Percentiles rank a stretch among this genome's conserved stretches.
Evolutionary conservation across 129 eudicot genomes (phyloP).

Genomic region (Helianthus tuberosus): DNA sequence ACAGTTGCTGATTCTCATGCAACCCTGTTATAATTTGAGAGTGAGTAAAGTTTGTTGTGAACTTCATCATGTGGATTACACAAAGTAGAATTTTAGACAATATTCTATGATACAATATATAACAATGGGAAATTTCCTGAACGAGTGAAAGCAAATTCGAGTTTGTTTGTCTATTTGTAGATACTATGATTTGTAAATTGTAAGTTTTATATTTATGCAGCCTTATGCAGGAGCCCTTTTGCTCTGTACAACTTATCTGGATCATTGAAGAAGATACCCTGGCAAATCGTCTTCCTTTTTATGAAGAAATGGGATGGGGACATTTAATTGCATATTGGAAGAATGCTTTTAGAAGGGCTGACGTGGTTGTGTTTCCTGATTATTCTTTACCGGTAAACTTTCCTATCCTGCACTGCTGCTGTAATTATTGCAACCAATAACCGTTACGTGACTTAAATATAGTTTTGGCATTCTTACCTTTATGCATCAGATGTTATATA

Average conservation of each 20-base stretch:
- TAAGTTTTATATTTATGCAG: conserved; percentile 92
- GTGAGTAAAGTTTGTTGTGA: conserved; percentile 9
- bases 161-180: conserved; percentile 31
- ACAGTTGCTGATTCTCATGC: not conserved
- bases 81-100: not conserved
- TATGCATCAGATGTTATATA: conserved; percentile 89
- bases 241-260: conserved; percentile 96
- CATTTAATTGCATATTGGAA: conserved; percentile 74
- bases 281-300: conserved; percentile 74
- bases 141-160: conserved; percentile 12
- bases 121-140: not conserved
- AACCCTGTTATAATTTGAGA: conserved; percentile 16
- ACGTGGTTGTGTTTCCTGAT: conserved; percentile 82
- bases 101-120: not conserved
- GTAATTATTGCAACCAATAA: conserved; percentile 3
- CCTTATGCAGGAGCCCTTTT: conserved; percentile 99
- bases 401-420: conserved; percentile 5
- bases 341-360: conserved; percentile 70
- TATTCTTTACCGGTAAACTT: conserved; percentile 76
- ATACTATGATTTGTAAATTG: conserved; percentile 59
- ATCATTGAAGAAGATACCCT: conserved; percentile 87
- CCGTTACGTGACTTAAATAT: not conserved
- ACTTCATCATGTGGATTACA: not conserved
- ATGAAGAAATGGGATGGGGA: conserved; percentile 61
- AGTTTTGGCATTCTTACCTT: conserved; percentile 27